These are phyloP conservation scores for Colletotrichum sp. DNA, from an alignment of 2,329 filamentous ascomycete species.

Conservation along the genomic window DNA sequence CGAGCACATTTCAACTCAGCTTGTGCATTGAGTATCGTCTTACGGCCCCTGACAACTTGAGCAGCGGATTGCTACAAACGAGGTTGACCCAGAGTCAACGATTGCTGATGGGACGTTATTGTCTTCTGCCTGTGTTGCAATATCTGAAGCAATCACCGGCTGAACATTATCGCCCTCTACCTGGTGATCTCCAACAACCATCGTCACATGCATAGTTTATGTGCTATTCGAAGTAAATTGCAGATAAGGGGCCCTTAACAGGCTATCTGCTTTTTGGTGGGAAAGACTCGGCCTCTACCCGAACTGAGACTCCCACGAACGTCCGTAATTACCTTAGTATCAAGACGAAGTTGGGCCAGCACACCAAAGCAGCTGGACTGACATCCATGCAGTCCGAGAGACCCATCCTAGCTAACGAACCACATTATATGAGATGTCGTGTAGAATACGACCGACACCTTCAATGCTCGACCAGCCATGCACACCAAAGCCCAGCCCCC, in stretches of 20 bases:
- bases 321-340: neutral
- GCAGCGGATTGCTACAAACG: neutral
- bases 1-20: neutral
- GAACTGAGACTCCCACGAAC: neutral
- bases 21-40: neutral
- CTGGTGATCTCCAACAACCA: conserved; percentile 26
- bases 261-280: neutral
- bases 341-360: neutral
- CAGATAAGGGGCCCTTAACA: neutral
- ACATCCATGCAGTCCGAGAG: neutral
- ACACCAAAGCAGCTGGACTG: neutral
- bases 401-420: neutral
- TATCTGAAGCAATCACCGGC: conserved; percentile 4
- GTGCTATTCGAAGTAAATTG: conserved; percentile 32
- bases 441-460: neutral
- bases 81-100: neutral
- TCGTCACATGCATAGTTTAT: conserved; percentile 38
- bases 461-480: neutral
- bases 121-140: neutral
- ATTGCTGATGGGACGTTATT: neutral
- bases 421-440: neutral
- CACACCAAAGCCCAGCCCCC: neutral
- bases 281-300: neutral
- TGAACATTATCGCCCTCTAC: conserved; percentile 19
- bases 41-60: neutral